phyloP scores from a whole-genome alignment of 139 green algal genomes.

The Ettlia oleoabundans region DNA sequence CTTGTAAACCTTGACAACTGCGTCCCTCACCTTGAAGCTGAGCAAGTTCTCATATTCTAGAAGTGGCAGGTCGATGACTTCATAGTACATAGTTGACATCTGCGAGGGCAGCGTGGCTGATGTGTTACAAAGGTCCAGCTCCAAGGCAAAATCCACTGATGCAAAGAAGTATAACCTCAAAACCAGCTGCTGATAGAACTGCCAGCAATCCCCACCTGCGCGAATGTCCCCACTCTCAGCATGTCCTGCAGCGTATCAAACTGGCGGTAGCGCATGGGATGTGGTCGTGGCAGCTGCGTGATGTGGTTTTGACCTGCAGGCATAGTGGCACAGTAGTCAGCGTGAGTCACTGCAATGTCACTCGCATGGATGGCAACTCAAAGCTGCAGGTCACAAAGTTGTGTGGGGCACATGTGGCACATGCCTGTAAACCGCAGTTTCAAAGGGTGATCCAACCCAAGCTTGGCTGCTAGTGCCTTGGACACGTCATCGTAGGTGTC shows the following conservation, averaged over 20 bases:
- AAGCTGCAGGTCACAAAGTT: no score
- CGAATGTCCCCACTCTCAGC: conserved; percentile 54
- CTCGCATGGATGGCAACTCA: no score
- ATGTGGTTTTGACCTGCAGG: conserved; percentile 88
- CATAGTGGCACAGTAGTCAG: not conserved
- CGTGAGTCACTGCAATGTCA: not conserved
- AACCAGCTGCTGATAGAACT: not conserved
- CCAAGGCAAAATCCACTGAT: not conserved
- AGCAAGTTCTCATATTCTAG: conserved; percentile 82
- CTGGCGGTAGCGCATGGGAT: conserved; percentile 66
- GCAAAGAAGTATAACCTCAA: not conserved
- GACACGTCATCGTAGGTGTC: conserved; percentile 86
- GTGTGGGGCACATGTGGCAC: no score
- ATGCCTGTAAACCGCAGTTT: conserved; percentile 41
- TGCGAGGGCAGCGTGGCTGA: not conserved
- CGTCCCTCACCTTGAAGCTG: conserved; percentile 60
- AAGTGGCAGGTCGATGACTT: conserved; percentile 95
- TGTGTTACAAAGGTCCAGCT: not conserved
- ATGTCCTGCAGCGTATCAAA: conserved; percentile 70
- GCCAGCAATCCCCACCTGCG: conserved; percentile 30
- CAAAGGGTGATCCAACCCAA: conserved; percentile 57
- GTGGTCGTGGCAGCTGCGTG: conserved; percentile 51
- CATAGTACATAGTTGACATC: conserved; percentile 86
- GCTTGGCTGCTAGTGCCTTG: conserved; percentile 57
- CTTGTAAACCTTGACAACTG: not conserved